Evolutionary conservation across 2,329 filamentous ascomycete species (phyloP), one percentile per base, ranked within the genome.

Genomic region (Botrytis cinerea): DNA sequence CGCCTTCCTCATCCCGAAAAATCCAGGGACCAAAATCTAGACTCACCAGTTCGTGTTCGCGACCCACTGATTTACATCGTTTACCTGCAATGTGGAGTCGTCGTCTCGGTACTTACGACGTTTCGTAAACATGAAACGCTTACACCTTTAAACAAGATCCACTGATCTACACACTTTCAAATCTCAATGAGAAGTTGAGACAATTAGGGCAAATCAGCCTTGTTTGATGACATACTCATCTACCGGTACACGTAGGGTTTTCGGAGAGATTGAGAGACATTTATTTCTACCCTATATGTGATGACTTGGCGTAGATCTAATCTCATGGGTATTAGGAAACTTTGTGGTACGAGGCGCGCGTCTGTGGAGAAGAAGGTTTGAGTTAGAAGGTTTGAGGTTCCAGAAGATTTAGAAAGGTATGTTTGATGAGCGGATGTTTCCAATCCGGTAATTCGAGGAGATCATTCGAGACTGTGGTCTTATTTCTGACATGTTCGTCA

Each of bases 41-140:
- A 69, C 48, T 43, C 9, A 45, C n/a, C n/a, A 43, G 25, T 43
- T 57, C 35, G 35, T 57, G 35, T 69, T 69, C 48, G 28, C n/a
- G 66, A 57, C 35, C 66, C 48, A 43, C 66, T 57, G 66, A 66
- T 66, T 59, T 57, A 16, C 35, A 28, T 57, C 51, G 14, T 57
- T 18, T 57, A 16, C n/a, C n/a, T 57, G 8, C 66, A 54, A 69
- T 25, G 38, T 57, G 48, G 48, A 45, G 51, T 43, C 28, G 10
- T 43, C 18, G 48, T 69, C 66, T 69, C 38, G 48, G 66, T 57
- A 68, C 35, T 68, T 20, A 43, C 20, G 63, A 66, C 20, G 3
- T 48, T n/a, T 62, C 38, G 60, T 62, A 20, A 20, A 62, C 20
- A 40, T 66, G 43, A 35, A 48, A 66, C 62, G 12, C 20, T 40